Evolutionary conservation across 805 yeast species (phyloP).

Genomic region (Saccharomyces paradoxus): DNA sequence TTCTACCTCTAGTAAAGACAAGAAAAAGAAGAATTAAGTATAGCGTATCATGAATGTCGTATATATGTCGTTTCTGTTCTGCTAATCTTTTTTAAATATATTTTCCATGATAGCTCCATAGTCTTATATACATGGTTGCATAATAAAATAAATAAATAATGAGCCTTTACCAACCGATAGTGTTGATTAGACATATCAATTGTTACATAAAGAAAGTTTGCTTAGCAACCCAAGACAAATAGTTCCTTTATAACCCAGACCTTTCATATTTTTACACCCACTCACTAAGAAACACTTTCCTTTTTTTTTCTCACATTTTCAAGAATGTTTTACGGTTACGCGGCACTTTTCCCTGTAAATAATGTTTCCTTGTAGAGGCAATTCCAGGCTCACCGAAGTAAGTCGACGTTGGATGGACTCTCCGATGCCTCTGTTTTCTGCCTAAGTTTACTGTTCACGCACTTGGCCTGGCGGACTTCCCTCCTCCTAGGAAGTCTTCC

Average conservation of each 20-base stretch:
- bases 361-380: background rate
- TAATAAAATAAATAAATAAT: background rate
- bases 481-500: background rate
- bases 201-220: too few relatives aligned
- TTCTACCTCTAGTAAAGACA: constrained; percentile 71
- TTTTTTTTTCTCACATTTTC: too few relatives aligned
- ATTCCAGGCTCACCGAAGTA: background rate
- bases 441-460: background rate
- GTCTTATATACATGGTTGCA: background rate
- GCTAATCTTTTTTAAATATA: background rate
- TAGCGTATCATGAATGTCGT: background rate
- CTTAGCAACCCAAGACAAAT: background rate
- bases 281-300: background rate
- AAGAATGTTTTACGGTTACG: background rate
- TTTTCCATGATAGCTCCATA: background rate
- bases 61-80: background rate
- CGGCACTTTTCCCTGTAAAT: background rate
- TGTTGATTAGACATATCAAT: background rate
- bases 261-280: background rate
- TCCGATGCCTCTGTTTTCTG: background rate
- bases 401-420: background rate
- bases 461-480: background rate
- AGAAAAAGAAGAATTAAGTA: constrained; percentile 29
- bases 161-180: background rate
- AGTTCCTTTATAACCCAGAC: background rate